Evolutionary conservation across 2,329 filamentous ascomycete species (phyloP), one percentile per base, ranked within the genome.

Genomic region (Nigrospora osmanthi): DNA sequence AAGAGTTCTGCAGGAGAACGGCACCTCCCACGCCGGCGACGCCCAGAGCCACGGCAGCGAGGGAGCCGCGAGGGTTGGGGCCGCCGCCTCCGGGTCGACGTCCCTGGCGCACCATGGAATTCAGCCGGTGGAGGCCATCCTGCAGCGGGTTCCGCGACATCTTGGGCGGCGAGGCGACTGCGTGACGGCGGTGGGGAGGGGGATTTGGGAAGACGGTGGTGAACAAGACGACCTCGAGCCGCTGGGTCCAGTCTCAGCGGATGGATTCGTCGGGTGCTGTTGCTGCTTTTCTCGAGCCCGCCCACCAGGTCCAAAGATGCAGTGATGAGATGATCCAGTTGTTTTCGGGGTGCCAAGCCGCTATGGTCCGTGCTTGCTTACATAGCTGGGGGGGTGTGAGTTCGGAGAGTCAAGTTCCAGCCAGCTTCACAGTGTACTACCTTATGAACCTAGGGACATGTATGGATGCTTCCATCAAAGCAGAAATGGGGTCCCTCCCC

Each of bases 1-100:
- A 72, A 38, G 80, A 76, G 63, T 81, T 77, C 57, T 76, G 72
- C 52, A 81, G 56, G 53, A 81, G 50, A 56, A 75, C 60, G 46
- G 69, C 63, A 38, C 72, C 76, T 47, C 73, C 73, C 31, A 78
- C 55, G 15, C 65, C 54, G 16, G 71, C 56, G 37, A 65, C 70
- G 30, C 64, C 59, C 40, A 76, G 44, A 32, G 66, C 67, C 38
- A 62, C 62, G 33, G 65, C 64, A 14, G 66, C 50, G 40, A 65
- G 64, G 46, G 65, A 62, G 49, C 69, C 67, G 41, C 66, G 63
- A 49, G 68, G 69, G 46, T 67, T 62, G 47, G 67, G 64, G 43
- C 66, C 65, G 48, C 68, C 65, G 11, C 40, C 44, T 23, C 47
- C 47, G 38, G 40, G 35, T 19, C 41, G 35, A 35, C 44, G 47